A percentile compares a stretch with the other conserved stretches of the same genome.
Evolutionary conservation across 2,329 filamentous ascomycete genomes (phyloP).

Genomic region (Cladosporium halotolerans): DNA sequence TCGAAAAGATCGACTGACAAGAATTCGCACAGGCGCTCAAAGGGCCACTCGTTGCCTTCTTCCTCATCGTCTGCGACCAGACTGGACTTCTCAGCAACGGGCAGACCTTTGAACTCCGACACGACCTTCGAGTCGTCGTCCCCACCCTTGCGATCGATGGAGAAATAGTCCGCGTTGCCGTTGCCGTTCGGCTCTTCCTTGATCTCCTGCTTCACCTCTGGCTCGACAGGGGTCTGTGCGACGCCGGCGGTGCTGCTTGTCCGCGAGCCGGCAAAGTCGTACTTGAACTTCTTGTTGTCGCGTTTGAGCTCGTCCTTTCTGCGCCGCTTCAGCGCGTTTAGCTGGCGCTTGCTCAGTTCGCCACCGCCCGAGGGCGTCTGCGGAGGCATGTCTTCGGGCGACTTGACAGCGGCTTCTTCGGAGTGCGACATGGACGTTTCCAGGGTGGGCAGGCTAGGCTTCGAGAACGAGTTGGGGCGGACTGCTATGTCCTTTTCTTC

Average conservation of each 20-base stretch:
- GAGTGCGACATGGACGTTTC: constrained; percentile 47
- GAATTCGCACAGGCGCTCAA: constrained; percentile 87
- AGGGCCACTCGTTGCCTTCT: constrained; percentile 85
- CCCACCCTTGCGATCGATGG: constrained; percentile 67
- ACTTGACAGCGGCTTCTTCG: constrained; percentile 22
- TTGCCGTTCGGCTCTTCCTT: constrained; percentile 47
- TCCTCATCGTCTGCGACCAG: constrained; percentile 71
- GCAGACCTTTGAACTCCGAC: constrained; percentile 86
- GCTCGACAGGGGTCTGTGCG: constrained; percentile 45
- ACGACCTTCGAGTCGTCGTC: constrained; percentile 92
- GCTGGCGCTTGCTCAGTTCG: constrained; percentile 78
- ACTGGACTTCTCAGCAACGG: constrained; percentile 75
- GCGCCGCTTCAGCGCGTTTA: constrained; percentile 92
- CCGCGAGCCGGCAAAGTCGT: constrained; percentile 68
- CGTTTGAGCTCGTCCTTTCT: constrained; percentile 84
- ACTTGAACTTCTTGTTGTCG: constrained; percentile 70
- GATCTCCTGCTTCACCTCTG: constrained; percentile 55
- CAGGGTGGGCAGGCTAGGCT: constrained; percentile 39
- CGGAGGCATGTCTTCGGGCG: constrained; percentile 25
- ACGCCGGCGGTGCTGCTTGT: constrained; percentile 55
- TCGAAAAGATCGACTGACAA: constrained; percentile 92
- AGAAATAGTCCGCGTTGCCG: constrained; percentile 72
- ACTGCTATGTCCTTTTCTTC: constrained; percentile 55
- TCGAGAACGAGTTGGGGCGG: constrained; percentile 32
- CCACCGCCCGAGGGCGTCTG: constrained; percentile 21